Evolutionary conservation across 2,329 filamentous ascomycete species (phyloP).

Genomic region (Aspergillus felis): DNA sequence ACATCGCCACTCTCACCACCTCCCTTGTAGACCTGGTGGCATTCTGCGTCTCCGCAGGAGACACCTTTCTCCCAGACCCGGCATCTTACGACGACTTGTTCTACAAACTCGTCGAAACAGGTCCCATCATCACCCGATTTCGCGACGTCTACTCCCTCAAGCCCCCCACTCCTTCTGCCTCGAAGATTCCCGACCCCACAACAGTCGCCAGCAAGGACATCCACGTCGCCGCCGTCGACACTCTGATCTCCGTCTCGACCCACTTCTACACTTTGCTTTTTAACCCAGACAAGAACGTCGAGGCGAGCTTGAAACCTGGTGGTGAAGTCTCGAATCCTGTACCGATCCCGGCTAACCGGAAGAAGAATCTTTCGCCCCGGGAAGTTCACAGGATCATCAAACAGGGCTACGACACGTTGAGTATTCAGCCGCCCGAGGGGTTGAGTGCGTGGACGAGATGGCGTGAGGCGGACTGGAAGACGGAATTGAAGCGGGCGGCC

Average conservation of each 20-base stretch:
- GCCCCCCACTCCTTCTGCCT: constrained; percentile 14
- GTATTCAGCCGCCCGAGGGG: constrained; percentile 83
- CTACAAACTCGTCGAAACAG: constrained; percentile 94
- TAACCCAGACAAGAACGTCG: constrained; percentile 46
- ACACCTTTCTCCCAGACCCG: constrained; percentile 83
- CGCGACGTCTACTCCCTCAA: constrained; percentile 65
- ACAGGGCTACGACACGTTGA: constrained; percentile 91
- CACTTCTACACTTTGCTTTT: constrained; percentile 83
- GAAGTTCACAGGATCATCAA: constrained; percentile 92
- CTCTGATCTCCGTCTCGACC: constrained; percentile 69
- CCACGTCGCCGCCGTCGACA: constrained; percentile 70
- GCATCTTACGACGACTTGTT: constrained; percentile 93
- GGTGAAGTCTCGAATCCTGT: constrained; percentile 20
- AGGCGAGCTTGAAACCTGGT: constrained; percentile 6
- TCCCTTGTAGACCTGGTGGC: constrained; percentile 78
- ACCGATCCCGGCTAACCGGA: constrained; percentile 33
- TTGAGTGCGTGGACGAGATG: constrained; percentile 82
- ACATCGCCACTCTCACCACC: constrained; percentile 70
- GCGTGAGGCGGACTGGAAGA: constrained; percentile 80
- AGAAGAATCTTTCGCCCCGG: constrained; percentile 70
- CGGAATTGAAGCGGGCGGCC: constrained; percentile 80
- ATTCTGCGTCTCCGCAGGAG: constrained; percentile 78
- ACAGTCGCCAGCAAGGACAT: constrained; percentile 15
- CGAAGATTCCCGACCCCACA: constrained; percentile 15
- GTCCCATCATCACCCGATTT: constrained; percentile 77